A percentile compares a stretch with the other conserved stretches of the same genome.
phyloP scores from a whole-genome alignment of 2,329 filamentous ascomycete genomes.

The Paramyrothecium sp. region DNA sequence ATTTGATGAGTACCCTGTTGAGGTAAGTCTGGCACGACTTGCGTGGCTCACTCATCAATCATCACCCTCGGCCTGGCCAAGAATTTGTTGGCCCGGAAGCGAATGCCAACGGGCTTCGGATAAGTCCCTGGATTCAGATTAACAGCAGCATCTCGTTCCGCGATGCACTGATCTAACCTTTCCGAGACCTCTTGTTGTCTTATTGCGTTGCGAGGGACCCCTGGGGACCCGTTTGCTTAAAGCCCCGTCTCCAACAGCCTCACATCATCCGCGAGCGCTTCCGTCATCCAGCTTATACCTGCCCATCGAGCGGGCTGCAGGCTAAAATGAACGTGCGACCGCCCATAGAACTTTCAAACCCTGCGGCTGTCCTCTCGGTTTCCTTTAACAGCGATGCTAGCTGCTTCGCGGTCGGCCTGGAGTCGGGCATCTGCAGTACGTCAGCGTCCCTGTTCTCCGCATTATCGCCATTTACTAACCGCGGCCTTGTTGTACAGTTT shows the following conservation, averaged over 20 bases:
- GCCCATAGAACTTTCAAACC: slow-evolving; percentile 74
- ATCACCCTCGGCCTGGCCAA: no score
- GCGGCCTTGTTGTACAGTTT: slow-evolving; percentile 49
- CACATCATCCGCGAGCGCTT: not conserved
- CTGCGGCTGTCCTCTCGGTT: slow-evolving; percentile 75
- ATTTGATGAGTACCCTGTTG: no score
- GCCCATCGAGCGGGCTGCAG: not conserved
- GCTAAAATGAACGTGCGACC: slow-evolving; percentile 81
- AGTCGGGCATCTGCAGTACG: slow-evolving; percentile 82
- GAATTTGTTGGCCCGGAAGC: not conserved
- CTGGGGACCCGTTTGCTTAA: not conserved
- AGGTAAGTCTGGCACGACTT: no score
- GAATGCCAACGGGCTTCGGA: no score
- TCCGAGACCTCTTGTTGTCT: not conserved
- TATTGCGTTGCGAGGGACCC: not conserved
- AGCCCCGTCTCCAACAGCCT: not conserved
- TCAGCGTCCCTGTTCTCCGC: slow-evolving; percentile 9
- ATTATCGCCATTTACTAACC: slow-evolving; percentile 4
- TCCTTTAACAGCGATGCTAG: slow-evolving; percentile 83
- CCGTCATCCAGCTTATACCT: not conserved
- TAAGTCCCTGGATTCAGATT: no score
- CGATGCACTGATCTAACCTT: not conserved
- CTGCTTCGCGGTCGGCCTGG: slow-evolving; percentile 83
- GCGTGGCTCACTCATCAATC: no score
- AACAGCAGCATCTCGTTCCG: not conserved